Evolutionary conservation across 164 flowering plant species (phyloP).

Genomic region (Aristolochia fimbriata): DNA sequence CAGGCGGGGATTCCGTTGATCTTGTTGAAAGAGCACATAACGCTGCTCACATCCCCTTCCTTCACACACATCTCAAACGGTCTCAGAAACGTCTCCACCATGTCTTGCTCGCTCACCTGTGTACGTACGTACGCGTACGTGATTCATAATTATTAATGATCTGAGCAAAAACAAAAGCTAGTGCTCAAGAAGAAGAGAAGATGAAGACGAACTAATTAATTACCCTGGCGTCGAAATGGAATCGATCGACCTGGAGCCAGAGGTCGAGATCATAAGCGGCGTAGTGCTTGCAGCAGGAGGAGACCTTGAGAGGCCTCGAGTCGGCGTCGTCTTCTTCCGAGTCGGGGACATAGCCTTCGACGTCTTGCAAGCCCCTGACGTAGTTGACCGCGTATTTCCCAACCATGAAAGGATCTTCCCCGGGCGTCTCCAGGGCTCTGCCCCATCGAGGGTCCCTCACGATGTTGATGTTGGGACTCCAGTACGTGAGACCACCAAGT

Average conservation of each 20-base stretch:
- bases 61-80: slow-evolving; percentile 59
- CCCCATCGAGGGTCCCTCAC: slow-evolving; percentile 87
- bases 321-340: background rate
- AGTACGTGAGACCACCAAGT: slow-evolving; percentile 61
- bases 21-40: slow-evolving; percentile 69
- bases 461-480: slow-evolving; percentile 84
- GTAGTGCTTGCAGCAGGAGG: slow-evolving; percentile 78
- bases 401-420: slow-evolving; percentile 56
- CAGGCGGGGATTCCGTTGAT: slow-evolving; percentile 68
- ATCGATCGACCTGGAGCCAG: slow-evolving; percentile 63
- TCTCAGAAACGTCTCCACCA: slow-evolving; percentile 7
- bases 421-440: slow-evolving; percentile 70
- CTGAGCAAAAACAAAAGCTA: too few species aligned
- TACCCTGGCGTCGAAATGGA: slow-evolving; percentile 70
- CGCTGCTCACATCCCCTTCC: slow-evolving; percentile 56
- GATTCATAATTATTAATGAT: too few species aligned
- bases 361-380: slow-evolving; percentile 61
- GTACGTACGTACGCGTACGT: too few species aligned
- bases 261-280: slow-evolving; percentile 77
- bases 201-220: too few species aligned
- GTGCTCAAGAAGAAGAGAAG: too few species aligned
- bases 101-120: slow-evolving; percentile 17
- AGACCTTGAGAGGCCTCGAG: slow-evolving; percentile 45
- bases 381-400: slow-evolving; percentile 51
- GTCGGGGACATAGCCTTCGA: slow-evolving; percentile 10